These are phyloP conservation scores for Talaromyces sp. DNA, from an alignment of 2,329 filamentous ascomycete species.

Conservation along the genomic window DNA sequence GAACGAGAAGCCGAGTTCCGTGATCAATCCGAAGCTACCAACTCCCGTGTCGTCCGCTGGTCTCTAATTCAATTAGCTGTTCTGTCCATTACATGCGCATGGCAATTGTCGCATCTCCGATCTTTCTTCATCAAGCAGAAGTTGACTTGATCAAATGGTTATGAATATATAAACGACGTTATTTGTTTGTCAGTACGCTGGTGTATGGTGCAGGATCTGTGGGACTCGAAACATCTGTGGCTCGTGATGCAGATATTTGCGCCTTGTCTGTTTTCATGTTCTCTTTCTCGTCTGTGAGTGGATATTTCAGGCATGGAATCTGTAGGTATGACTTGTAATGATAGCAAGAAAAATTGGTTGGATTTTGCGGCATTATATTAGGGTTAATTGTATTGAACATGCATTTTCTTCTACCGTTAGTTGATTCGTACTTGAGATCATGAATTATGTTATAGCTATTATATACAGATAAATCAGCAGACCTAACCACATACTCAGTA, in stretches of 20 bases:
- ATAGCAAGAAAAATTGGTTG: slow-evolving; percentile 16
- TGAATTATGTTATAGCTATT: background rate
- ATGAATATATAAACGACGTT: background rate
- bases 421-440: background rate
- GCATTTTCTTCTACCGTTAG: background rate
- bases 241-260: background rate
- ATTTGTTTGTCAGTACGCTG: background rate
- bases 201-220: background rate
- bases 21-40: slow-evolving; percentile 93
- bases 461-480: background rate
- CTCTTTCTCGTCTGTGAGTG: background rate
- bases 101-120: slow-evolving; percentile 93
- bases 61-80: slow-evolving; percentile 85
- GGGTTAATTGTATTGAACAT: background rate
- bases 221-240: background rate
- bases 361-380: slow-evolving; percentile 3
- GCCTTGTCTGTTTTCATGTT: background rate
- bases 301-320: background rate
- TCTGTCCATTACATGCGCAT: slow-evolving; percentile 83
- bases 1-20: slow-evolving; percentile 97
- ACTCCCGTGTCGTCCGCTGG: slow-evolving; percentile 89
- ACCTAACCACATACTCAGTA: background rate
- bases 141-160: slow-evolving; percentile 65
- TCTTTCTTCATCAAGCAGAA: slow-evolving; percentile 99
- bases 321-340: slow-evolving; percentile 14